These are phyloP conservation scores for Salicornia ramosissima DNA, from an alignment of 148 eudicot species.

Conservation along the genomic window DNA sequence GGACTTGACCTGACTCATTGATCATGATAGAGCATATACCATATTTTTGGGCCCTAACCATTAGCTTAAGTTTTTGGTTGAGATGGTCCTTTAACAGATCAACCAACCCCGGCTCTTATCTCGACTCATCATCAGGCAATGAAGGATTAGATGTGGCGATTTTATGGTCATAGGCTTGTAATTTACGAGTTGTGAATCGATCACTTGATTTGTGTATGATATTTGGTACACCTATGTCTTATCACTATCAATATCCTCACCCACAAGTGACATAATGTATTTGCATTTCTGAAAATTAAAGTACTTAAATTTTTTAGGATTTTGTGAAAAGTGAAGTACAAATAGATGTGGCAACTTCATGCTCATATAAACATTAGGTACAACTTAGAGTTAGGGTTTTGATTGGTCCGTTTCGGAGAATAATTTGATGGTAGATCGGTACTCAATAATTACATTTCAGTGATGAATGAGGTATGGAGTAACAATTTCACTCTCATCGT, in stretches of 20 bases:
- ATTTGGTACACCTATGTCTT: not conserved
- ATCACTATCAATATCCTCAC: not conserved
- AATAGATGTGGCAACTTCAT: not conserved
- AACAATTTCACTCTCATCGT: too few relatives aligned
- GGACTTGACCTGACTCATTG: not conserved
- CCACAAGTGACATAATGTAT: not conserved
- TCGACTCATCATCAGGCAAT: not conserved
- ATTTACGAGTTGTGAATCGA: not conserved
- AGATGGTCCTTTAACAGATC: too few relatives aligned
- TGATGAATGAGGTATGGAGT: too few relatives aligned
- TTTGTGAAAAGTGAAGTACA: not conserved
- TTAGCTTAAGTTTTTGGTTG: too few relatives aligned
- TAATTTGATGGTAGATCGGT: too few relatives aligned
- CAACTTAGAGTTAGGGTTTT: not conserved
- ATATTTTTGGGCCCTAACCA: too few relatives aligned
- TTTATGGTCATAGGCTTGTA: not conserved
- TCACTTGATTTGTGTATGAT: too few relatives aligned
- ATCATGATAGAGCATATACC: too few relatives aligned
- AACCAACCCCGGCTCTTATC: not conserved
- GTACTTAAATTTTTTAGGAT: not conserved
- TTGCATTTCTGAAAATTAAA: not conserved
- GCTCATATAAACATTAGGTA: not conserved
- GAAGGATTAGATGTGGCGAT: constrained; percentile 12
- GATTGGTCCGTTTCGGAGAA: too few relatives aligned
- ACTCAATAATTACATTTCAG: too few relatives aligned